Evolutionary conservation across 1,139 yeast species (phyloP).

Genomic region (Pichia sp.): DNA sequence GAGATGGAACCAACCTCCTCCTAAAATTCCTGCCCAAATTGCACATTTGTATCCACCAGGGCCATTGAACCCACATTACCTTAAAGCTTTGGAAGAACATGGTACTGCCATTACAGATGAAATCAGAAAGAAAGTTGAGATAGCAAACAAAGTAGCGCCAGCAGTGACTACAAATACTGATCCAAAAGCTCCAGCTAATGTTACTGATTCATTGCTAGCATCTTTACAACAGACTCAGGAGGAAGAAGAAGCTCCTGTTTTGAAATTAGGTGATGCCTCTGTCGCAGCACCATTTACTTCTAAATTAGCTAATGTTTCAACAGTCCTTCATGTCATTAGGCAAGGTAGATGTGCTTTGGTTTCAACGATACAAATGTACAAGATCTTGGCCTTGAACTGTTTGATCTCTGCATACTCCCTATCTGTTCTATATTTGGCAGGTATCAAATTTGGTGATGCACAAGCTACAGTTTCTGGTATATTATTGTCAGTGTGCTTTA

Average conservation of each 20-base stretch:
- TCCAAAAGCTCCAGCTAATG: conserved; percentile 14
- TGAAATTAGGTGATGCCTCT: conserved; percentile 96
- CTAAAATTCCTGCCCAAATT: conserved; percentile 79
- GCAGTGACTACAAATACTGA: conserved; percentile 14
- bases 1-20: conserved; percentile 77
- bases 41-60: conserved; percentile 98
- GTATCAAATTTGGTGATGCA: conserved; percentile 96
- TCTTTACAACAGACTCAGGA: conserved; percentile 54
- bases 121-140: conserved; percentile 51
- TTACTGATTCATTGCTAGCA: conserved; percentile 59
- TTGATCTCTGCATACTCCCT: conserved; percentile 93
- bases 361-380: conserved; percentile 97
- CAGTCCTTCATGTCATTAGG: conserved; percentile 90
- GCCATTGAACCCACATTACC: conserved; percentile 78
- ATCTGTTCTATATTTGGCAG: conserved; percentile 90
- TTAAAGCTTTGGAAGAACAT: conserved; percentile 75
- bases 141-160: conserved; percentile 36
- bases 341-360: conserved; percentile 99
- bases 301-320: conserved; percentile 81
- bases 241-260: conserved; percentile 82
- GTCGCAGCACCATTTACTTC: conserved; percentile 99
- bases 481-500: conserved; percentile 86
- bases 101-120: conserved; percentile 71
- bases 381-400: conserved; percentile 93
- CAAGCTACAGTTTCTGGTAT: conserved; percentile 94